These are phyloP conservation scores for Chlamydomonas sphaeroides DNA, from an alignment of 139 green algal species.

Conservation along the genomic window DNA sequence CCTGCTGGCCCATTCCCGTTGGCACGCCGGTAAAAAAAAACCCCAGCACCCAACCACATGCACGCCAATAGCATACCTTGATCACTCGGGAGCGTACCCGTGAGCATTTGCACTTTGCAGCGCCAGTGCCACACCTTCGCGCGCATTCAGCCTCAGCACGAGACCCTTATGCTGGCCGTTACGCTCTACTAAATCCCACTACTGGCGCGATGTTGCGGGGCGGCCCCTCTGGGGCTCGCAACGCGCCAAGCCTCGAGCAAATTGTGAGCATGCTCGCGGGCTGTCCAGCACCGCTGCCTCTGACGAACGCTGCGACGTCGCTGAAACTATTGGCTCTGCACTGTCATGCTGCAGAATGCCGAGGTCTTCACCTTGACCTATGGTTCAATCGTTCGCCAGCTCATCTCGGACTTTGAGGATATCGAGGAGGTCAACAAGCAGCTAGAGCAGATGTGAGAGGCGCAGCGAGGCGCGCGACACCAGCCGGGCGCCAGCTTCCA, in stretches of 20 bases:
- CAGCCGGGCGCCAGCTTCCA: no score
- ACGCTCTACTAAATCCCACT: no score
- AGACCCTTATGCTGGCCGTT: no score
- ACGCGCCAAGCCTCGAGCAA: constrained; percentile 36
- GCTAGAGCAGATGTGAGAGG: constrained; percentile 90
- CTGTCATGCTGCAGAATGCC: constrained; percentile 89
- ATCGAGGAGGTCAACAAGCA: constrained; percentile 96
- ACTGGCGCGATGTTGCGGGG: constrained; percentile 25
- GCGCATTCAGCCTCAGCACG: no score
- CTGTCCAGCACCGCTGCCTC: no score
- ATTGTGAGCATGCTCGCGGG: constrained; percentile 3
- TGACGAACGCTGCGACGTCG: not conserved
- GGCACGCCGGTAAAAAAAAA: no score
- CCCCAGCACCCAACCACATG: no score
- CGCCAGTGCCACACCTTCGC: no score
- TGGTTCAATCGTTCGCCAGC: constrained; percentile 95
- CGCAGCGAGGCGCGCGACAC: not conserved
- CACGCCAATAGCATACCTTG: no score
- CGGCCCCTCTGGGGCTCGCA: constrained; percentile 25
- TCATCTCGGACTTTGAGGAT: constrained; percentile 94
- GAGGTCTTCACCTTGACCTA: constrained; percentile 98
- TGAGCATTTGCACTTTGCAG: no score
- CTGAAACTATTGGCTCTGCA: not conserved
- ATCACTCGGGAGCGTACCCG: no score
- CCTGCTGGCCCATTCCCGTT: no score